Evolutionary conservation across 106 monocot genomes (phyloP).

Genomic region (Dioscorea zingiberensis): DNA sequence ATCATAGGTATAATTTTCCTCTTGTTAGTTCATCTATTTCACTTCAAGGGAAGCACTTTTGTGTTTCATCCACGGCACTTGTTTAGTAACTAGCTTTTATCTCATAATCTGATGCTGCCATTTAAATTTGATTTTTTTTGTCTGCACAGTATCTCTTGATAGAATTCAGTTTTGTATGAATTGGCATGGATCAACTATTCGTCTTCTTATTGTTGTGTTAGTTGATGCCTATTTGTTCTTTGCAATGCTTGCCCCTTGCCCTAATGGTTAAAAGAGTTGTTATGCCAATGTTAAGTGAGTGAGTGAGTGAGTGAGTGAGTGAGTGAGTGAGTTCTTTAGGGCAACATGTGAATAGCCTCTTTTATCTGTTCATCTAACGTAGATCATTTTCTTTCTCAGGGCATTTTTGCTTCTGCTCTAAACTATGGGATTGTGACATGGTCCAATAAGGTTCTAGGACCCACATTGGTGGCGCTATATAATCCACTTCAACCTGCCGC

Average conservation of each 20-base stretch:
- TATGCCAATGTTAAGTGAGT: too few relatives aligned
- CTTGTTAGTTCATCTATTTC: too few relatives aligned
- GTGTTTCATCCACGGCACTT: not conserved
- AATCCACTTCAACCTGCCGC: conserved; percentile 62
- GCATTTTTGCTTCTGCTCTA: conserved; percentile 71
- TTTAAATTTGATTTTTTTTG: too few relatives aligned
- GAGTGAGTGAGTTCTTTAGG: too few relatives aligned
- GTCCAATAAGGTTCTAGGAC: conserved; percentile 84
- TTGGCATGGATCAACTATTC: too few relatives aligned
- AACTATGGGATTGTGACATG: conserved; percentile 83
- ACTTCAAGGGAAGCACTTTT: too few relatives aligned
- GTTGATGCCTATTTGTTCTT: not conserved
- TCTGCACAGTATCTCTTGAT: too few relatives aligned
- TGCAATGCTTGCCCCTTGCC: not conserved
- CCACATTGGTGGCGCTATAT: conserved; percentile 72
- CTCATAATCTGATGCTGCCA: not conserved
- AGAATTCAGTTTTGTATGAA: too few relatives aligned
- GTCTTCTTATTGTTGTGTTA: not conserved
- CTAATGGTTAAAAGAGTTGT: not conserved
- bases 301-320: too few relatives aligned
- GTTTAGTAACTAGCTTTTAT: not conserved
- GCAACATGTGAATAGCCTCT: not conserved
- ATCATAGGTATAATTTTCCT: too few relatives aligned
- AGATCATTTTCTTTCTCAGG: conserved; percentile 19
- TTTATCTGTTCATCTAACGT: not conserved